Evolutionary conservation across 23 red algal species (phyloP), one percentile per base, ranked within the genome.

Genomic region (Cyanidioschyzon merolae): DNA sequence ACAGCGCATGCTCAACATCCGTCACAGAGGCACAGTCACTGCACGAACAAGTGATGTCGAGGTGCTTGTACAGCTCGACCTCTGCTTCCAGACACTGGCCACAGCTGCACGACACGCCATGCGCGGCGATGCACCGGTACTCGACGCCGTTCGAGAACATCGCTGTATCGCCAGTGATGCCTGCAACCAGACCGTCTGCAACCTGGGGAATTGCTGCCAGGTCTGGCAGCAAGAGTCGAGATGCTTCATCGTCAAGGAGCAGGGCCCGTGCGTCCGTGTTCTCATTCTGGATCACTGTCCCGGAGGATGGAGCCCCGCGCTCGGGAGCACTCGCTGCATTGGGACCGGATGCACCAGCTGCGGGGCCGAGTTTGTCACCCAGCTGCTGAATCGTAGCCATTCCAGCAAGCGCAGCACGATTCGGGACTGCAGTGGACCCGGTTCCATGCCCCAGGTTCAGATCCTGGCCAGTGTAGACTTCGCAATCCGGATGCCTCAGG

Each of bases 381-480:
- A 54, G 45, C 7, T 54, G 45, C 21, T 54, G 45, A 7, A 54
- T 54, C 45, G 45, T 54, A 15, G 45, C 45, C 45, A 54, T 54
- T 15, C 45, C 45, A 54, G 45, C 45, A 7, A 54, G 45, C 21
- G 45, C 45, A 15, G 45, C 45, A 3, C 63, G 63, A 12, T 71
- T 25, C 29, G 63, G n/a, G 7, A 27, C 29, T 35, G 63, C 63
- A 12, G 16, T 32, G 12, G 63, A 32, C 7, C 12, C 29, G n/a
- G 21, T 3, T 3, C 12, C 3, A 21, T 54, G 7, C 12, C 45
- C 21, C 21, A 54, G 45, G 32, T 32, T 81, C 59, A 58, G 31
- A 39, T 90, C 86, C 40, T 96, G 92, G 1, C 77, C 74, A 0
- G 58, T 67, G 75, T 90, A 96, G 2, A 96, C 32, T 79, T 96